Conservation (phyloP, 1,284 basidiomycete species). For the Ganoderma lingzhi region DNA sequence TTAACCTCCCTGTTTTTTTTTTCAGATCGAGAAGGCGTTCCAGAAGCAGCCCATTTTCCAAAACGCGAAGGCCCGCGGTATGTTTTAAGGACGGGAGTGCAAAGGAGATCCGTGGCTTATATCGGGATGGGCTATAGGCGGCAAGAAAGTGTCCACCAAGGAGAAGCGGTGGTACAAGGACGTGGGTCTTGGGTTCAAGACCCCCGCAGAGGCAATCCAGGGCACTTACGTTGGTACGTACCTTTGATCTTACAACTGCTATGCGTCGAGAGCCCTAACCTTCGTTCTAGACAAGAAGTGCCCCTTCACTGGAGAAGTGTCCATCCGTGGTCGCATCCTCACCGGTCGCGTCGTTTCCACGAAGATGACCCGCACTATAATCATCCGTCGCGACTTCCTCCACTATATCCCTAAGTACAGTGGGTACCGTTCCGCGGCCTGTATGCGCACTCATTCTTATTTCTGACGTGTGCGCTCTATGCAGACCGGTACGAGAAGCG, state of each 20-base stretch:
- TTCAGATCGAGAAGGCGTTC: slow-evolving; percentile 91
- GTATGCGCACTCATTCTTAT: slow-evolving; percentile 26
- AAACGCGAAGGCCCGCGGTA: slow-evolving; percentile 94
- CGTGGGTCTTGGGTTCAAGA: slow-evolving; percentile 97
- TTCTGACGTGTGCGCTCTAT: neutral
- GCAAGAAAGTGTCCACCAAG: slow-evolving; percentile 93
- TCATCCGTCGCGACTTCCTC: slow-evolving; percentile 98
- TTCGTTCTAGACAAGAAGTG: slow-evolving; percentile 93
- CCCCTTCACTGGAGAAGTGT: slow-evolving; percentile 95
- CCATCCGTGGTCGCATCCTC: slow-evolving; percentile 99
- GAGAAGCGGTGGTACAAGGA: slow-evolving; percentile 99
- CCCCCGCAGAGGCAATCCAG: slow-evolving; percentile 94
- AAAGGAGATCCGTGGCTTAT: slow-evolving; percentile 25
- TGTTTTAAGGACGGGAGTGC: slow-evolving; percentile 45
- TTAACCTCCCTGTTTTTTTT: slow-evolving; percentile 23
- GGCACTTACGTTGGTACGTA: slow-evolving; percentile 95
- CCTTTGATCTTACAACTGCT: slow-evolving; percentile 5
- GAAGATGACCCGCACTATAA: slow-evolving; percentile 99
- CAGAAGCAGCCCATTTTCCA: slow-evolving; percentile 99
- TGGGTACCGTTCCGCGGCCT: slow-evolving; percentile 45
- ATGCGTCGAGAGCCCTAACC: slow-evolving; percentile 17
- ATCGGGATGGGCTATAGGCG: slow-evolving; percentile 53
- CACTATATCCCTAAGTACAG: slow-evolving; percentile 99
- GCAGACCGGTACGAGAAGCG: slow-evolving; percentile 96
- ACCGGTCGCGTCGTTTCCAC: slow-evolving; percentile 98